Base-by-base conservation (phyloP, 345 rosid genomes). In the Litchi chinensis region DNA sequence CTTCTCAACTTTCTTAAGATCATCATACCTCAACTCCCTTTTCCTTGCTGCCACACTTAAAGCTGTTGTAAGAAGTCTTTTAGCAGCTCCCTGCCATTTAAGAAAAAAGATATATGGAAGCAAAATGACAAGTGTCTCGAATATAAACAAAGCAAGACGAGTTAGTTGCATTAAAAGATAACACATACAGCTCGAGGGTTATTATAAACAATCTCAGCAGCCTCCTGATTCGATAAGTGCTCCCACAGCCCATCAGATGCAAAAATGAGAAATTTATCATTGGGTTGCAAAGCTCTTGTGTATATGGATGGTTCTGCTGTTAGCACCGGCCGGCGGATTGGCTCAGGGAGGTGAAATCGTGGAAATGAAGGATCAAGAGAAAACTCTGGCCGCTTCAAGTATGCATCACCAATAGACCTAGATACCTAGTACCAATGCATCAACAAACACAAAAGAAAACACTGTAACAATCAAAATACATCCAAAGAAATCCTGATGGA, bases 201-300 rank as follows among this genome's bases (percentile, higher is more conserved):
- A 12, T 83, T 90, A 78, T 85, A 73, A 18, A 94, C 97, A 15
- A 91, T 91, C 78, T 96, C 95, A 24, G 81, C 97, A 22, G 97
- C 97, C 86, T 91, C 90, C 87, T 96, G 93, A 85, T 96, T 96
- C 15, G 89, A 80, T 80, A 96, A 74, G 60, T 89, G 91, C 63
- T 92, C 99, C 98, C 98, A 96, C 7, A 96, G 92, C 21, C 99
- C 99, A 84, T 96, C 98, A 13, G 99, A 96, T 43, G 99, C 99
- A 70, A 96, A 94, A 79, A 96, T 93, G 71, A 94, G 82, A 83
- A 96, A 94, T 73, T 86, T 92, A 63, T 96, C 98, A n/a, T 70
- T 88, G 48, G 94, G 87, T 78, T 76, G 89, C 64, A 96, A 77
- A 21, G 73, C 88, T 85, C 99, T 90, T 10, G 91, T 74, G 80